Base-by-base conservation (phyloP, 148 eudicot species). In the Cornus kousa region DNA sequence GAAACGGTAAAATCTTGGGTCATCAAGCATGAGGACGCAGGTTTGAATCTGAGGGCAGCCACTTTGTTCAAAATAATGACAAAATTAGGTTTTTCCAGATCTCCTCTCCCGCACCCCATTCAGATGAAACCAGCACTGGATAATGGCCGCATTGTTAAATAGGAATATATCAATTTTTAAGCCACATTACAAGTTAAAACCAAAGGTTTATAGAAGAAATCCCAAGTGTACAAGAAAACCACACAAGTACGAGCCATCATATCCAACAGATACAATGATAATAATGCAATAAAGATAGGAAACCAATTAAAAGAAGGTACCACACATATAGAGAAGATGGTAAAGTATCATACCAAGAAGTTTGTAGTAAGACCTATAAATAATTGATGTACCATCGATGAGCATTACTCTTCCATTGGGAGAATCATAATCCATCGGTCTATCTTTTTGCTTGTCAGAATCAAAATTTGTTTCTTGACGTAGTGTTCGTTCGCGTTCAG, bases 341-440 rank as follows among this genome's bases (percentile, higher is more conserved):
- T 39, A 59, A 48, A 14, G 66, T 69, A 43, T 65, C 81, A 22
- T 82, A 96, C 99, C 99, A 84, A 96, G 84, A 82, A 96, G 93
- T 86, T 87, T 96, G 89, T 86, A 93, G 77, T 96, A 96, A 43
- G 99, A 93, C 81, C 98, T 88, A 79, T 96, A 93, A 22, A 96
- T 93, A 81, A 96, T 75, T 48, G 99, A 85, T 3, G 97, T 93
- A 67, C 99, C 99, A 81, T 96, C 99, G 81, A 96, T 96, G 69
- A 96, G 98, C 99, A 96, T 93, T 70, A 96, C 91, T 85, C 97
- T 87, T 31, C 94, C 98, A 83, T 86, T 84, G 71, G 97, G 82
- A 77, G 88, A 77, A 83, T 68, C 86, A 37, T 13, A 66, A 64
- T 67, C 75, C 19, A 80, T 59, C 35, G 80, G 31, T 16, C 71